Conservation (phyloP, 1,139 yeast genomes). For the Candida sp. region DNA sequence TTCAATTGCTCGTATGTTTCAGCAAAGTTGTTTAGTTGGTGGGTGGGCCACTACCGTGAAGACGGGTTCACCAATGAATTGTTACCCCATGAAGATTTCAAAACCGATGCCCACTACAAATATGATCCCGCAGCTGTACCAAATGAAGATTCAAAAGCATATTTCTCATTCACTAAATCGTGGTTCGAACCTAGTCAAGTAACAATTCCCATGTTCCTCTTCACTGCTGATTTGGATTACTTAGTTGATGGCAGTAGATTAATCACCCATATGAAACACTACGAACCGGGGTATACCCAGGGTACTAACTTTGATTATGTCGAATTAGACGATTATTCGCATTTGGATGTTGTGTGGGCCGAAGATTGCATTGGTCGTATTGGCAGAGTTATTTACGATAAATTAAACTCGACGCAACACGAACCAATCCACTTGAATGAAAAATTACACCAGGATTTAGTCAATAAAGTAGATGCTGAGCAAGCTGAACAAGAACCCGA, state of each 20-base stretch:
- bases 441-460: neutral
- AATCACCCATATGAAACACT: constrained; percentile 45
- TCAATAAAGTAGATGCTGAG: neutral
- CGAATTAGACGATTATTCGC: constrained; percentile 47
- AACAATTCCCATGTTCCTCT: constrained; percentile 50
- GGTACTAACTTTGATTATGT: constrained; percentile 34
- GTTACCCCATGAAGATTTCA: constrained; percentile 29
- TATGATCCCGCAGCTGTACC: constrained; percentile 10
- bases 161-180: constrained; percentile 42
- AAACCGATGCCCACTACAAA: constrained; percentile 22
- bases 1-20: constrained; percentile 88
- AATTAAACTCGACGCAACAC: constrained; percentile 3
- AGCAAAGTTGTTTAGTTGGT: constrained; percentile 84
- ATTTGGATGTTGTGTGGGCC: constrained; percentile 57
- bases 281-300: constrained; percentile 43
- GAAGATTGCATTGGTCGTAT: constrained; percentile 40
- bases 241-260: constrained; percentile 66
- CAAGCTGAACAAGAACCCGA: constrained; percentile 1
- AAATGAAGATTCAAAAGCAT: constrained; percentile 47
- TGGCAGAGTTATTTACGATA: constrained; percentile 17
- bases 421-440: neutral
- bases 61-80: constrained; percentile 42
- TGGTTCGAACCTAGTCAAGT: constrained; percentile 56
- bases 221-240: constrained; percentile 61
- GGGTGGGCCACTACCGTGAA: constrained; percentile 54